Evolutionary conservation across 164 flowering plant species (phyloP).

Genomic region (Tinospora cordifolia): DNA sequence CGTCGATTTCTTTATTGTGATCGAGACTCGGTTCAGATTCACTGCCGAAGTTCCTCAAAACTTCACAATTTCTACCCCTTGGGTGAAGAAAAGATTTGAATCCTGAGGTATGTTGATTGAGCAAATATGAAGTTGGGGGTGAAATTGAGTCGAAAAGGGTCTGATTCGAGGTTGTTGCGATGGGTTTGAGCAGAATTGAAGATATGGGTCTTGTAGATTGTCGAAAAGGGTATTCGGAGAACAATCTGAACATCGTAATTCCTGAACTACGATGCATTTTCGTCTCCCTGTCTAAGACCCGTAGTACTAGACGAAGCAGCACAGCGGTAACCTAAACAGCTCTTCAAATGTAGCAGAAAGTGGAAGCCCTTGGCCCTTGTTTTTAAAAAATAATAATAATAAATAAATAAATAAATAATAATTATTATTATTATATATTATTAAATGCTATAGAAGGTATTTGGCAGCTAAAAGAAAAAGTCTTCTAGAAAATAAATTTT

Average conservation of each 20-base stretch:
- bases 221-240: constrained; percentile 22
- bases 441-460: too few relatives aligned
- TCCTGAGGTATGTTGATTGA: constrained; percentile 10
- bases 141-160: background rate
- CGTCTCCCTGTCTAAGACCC: too few relatives aligned
- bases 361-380: too few relatives aligned
- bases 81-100: too few relatives aligned
- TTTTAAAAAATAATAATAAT: too few relatives aligned
- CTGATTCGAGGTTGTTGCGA: constrained; percentile 10
- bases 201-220: constrained; percentile 25
- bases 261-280: constrained; percentile 30
- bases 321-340: background rate
- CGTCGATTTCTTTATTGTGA: constrained; percentile 54
- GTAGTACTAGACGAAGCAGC: background rate
- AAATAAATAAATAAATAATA: too few relatives aligned
- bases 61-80: too few relatives aligned
- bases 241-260: constrained; percentile 21
- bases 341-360: background rate
- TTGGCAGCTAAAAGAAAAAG: too few relatives aligned
- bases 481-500: too few relatives aligned
- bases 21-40: constrained; percentile 28
- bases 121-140: constrained; percentile 9
- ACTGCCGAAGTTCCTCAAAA: constrained; percentile 24
- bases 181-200: constrained; percentile 14
- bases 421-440: too few relatives aligned